Percentiles rank a stretch among this genome's conserved stretches.
These are phyloP conservation scores for Seiridium unicorne DNA, from an alignment of 2,329 filamentous ascomycete genomes.

Conservation along the genomic window DNA sequence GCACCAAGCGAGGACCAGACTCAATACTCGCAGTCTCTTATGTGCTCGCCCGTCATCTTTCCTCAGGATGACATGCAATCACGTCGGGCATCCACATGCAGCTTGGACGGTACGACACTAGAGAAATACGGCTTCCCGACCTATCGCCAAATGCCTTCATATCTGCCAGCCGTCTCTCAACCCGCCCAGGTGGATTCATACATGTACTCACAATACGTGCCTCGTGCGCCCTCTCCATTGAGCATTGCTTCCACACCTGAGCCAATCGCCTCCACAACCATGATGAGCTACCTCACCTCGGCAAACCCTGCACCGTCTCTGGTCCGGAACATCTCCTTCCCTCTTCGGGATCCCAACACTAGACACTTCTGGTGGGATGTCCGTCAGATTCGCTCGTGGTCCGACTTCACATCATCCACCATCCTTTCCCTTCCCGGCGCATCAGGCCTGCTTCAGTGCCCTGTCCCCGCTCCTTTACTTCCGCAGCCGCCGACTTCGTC, in stretches of 20 bases:
- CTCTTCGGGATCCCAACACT: conserved; percentile 61
- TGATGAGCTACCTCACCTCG: conserved; percentile 75
- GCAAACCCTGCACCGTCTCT: conserved; percentile 80
- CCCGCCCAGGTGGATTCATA: conserved; percentile 39
- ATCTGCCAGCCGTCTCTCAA: conserved; percentile 34
- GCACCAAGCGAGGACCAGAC: conserved; percentile 29
- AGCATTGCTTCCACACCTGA: conserved; percentile 40
- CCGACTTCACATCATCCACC: conserved; percentile 69
- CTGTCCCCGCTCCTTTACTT: conserved; percentile 61
- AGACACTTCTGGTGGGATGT: conserved; percentile 97
- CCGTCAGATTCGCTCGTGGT: conserved; percentile 82
- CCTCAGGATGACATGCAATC: conserved; percentile 44
- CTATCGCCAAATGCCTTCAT: conserved; percentile 71
- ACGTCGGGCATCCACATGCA: conserved; percentile 65
- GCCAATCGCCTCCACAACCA: conserved; percentile 60
- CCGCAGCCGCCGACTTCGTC: conserved; percentile 55
- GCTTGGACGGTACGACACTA: conserved; percentile 64
- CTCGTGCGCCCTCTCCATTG: conserved; percentile 40
- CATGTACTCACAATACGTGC: conserved; percentile 43
- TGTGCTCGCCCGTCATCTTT: conserved; percentile 65
- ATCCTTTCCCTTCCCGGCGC: conserved; percentile 74
- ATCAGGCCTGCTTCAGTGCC: conserved; percentile 68
- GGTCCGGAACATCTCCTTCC: conserved; percentile 75
- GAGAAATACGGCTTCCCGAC: conserved; percentile 79
- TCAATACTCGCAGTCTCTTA: conserved; percentile 45